Percentiles rank a stretch among this genome's conserved stretches.
These are phyloP conservation scores for Candida ficus DNA, from an alignment of 805 yeast genomes.

Conservation along the genomic window DNA sequence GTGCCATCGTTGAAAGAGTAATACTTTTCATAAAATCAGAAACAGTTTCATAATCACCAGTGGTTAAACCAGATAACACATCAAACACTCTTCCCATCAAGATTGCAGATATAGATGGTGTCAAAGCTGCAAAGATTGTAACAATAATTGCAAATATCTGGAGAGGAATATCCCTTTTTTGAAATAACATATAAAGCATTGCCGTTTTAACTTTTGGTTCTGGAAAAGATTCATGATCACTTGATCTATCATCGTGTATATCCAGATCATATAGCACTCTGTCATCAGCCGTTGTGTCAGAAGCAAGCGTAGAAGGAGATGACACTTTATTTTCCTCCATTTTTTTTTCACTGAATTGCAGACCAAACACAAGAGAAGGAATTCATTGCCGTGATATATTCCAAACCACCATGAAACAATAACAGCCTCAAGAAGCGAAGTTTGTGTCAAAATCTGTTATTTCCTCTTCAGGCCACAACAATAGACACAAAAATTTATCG, in stretches of 20 bases:
- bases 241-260: constrained; percentile 6
- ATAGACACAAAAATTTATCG: too few species aligned
- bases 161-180: constrained; percentile 20
- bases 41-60: constrained; percentile 27
- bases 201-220: constrained; percentile 13
- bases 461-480: neutral
- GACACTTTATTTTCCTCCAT: neutral
- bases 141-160: constrained; percentile 28
- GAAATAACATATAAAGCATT: constrained; percentile 20
- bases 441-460: neutral
- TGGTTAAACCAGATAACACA: constrained; percentile 30
- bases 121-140: constrained; percentile 48
- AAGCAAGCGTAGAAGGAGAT: constrained; percentile 12
- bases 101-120: constrained; percentile 57
- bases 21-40: constrained; percentile 33
- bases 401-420: too few species aligned
- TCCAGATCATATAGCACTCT: constrained; percentile 13
- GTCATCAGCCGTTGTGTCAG: constrained; percentile 8
- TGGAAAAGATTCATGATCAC: constrained; percentile 1
- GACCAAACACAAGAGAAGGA: neutral
- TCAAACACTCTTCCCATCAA: constrained; percentile 63
- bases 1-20: constrained; percentile 33
- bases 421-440: constrained; percentile 2
- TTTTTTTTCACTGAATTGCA: neutral
- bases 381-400: too few species aligned